These are phyloP conservation scores for Hypoxylon sp. DNA, from an alignment of 2,329 filamentous ascomycete genomes.

Conservation along the genomic window DNA sequence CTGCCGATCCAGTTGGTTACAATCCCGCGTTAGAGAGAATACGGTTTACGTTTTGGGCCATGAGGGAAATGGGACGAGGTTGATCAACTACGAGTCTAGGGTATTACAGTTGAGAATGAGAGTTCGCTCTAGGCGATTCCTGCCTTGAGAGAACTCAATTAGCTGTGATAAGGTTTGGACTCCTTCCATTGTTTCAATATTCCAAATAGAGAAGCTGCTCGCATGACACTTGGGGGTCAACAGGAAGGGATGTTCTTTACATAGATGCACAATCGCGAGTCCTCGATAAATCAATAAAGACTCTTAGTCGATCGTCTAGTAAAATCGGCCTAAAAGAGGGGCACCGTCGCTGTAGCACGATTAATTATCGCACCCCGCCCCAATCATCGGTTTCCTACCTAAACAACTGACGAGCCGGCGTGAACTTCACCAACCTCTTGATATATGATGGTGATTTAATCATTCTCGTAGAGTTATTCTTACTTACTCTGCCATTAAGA, in stretches of 20 bases:
- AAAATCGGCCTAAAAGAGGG: slow-evolving; percentile 32
- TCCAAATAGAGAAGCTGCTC: slow-evolving; percentile 11
- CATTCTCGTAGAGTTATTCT: slow-evolving; percentile 17
- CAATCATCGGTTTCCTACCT: slow-evolving; percentile 14
- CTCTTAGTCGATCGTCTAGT: not conserved
- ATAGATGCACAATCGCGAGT: not conserved
- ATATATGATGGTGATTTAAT: slow-evolving; percentile 12
- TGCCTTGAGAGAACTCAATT: not conserved
- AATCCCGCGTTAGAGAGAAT: not conserved
- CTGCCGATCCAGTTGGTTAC: slow-evolving; percentile 4
- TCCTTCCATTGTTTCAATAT: slow-evolving; percentile 2
- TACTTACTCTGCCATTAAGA: slow-evolving; percentile 14
- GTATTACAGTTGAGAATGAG: not conserved
- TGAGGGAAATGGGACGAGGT: slow-evolving; percentile 1
- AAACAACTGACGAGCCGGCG: slow-evolving; percentile 13
- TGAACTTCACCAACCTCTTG: slow-evolving; percentile 14
- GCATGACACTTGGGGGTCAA: slow-evolving; percentile 7
- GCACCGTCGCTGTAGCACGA: slow-evolving; percentile 26
- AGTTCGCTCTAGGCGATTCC: not conserved
- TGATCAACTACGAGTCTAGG: not conserved
- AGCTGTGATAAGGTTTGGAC: not conserved
- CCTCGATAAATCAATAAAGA: slow-evolving; percentile 28
- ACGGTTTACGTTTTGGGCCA: slow-evolving; percentile 1
- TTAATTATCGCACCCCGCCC: slow-evolving; percentile 42
- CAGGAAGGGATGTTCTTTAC: slow-evolving; percentile 7